Base-by-base conservation (phyloP, 345 rosid genomes). In the Atalantia buxifolia region DNA sequence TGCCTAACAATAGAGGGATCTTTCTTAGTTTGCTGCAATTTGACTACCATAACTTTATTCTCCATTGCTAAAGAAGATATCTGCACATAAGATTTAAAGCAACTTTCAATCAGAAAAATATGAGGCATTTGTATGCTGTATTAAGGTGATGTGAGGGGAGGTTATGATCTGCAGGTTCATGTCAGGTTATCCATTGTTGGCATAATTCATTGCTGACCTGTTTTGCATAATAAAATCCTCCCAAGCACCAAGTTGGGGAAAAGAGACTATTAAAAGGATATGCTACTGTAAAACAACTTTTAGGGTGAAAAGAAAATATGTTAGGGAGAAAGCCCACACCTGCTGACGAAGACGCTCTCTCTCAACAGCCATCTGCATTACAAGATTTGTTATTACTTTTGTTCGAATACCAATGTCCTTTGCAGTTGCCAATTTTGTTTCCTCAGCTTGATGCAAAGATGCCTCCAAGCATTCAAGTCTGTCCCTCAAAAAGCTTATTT, bases 291-390 rank as follows among this genome's bases (percentile, higher is more conserved):
- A 22, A 71, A 66, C 33, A 56, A 50, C 42, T 60, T 42, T 25
- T 45, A 80, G 56, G 18, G 33, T 62, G 33, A 78, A 31, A 59
- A 48, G 19, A 13, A 50, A 45, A 70, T 50, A 16, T 45, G 21
- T 4, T 22, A 66, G 30, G 27, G 40, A 72, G 56, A 72, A 74
- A 28, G 62, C 61, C 65, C 45, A 78, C 71, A 92, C 99, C 99
- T 94, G 95, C 83, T 87, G 90, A 79, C 86, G 89, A 76, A 96
- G 95, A 33, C 93, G 95, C 79, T 94, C 98, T 85, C 98, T 90
- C 88, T 94, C 98, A 27, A 86, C 56, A 65, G 93, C 90, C 56
- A 96, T 80, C 79, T 86, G 95, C 90, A 91, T 83, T 74, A 96
- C 87, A 78, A 93, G 79, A 82, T 92, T 92, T n/a, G 88, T 87